A percentile compares a stretch with the other conserved stretches of the same genome.
Conservation (phyloP, 257 asterid species). For the Plantago ovata region DNA sequence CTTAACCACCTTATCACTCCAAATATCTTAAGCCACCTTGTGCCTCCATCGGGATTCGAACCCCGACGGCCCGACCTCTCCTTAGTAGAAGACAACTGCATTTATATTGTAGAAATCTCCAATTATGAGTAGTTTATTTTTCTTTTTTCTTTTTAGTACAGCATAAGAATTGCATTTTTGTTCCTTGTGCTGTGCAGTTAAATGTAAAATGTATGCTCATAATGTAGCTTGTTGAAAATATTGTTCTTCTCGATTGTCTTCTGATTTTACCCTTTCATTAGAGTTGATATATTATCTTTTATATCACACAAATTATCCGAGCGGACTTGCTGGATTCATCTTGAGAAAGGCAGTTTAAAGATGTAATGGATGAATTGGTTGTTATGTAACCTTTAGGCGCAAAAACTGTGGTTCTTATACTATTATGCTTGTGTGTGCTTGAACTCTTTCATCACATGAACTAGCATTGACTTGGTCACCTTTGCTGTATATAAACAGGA, state of each 20-base stretch:
- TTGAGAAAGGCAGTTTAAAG: neutral
- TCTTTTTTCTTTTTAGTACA: too few species aligned
- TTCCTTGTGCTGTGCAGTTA: neutral
- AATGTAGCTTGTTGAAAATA: conserved; percentile 11
- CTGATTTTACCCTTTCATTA: neutral
- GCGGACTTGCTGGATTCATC: conserved; percentile 12
- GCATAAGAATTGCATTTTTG: neutral
- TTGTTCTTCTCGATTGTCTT: conserved; percentile 1
- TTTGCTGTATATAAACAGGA: conserved; percentile 52
- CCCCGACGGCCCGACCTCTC: too few species aligned
- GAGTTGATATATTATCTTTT: conserved; percentile 6
- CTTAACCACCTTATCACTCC: too few species aligned
- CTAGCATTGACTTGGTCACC: conserved; percentile 17
- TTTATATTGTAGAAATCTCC: neutral
- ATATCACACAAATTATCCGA: neutral
- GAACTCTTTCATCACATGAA: conserved; percentile 6
- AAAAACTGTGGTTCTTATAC: neutral
- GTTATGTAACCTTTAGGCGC: conserved; percentile 2
- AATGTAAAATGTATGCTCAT: neutral
- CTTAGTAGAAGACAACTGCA: neutral
- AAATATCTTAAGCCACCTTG: too few species aligned
- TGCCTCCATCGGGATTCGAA: too few species aligned
- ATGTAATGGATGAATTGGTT: conserved; percentile 7
- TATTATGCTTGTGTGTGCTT: neutral
- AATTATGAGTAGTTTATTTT: too few species aligned